Percentiles rank a stretch among this genome's conserved stretches.
Conservation (phyloP, 2,329 filamentous ascomycete species). For the Talaromyces sp. region DNA sequence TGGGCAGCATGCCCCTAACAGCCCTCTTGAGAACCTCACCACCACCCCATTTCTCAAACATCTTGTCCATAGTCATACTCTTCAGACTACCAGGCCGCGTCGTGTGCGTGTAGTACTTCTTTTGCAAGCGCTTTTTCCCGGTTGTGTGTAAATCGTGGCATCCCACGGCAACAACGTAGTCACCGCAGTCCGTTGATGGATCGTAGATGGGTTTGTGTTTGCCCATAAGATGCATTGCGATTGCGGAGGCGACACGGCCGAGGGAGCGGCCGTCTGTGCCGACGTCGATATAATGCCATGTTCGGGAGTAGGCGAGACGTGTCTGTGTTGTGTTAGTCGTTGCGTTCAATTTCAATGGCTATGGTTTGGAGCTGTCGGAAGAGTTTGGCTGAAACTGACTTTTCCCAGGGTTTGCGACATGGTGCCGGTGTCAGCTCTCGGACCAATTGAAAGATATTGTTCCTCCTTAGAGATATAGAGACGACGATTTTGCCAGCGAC, state of each 20-base stretch:
- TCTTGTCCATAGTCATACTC: slow-evolving; percentile 86
- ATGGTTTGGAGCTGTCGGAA: not conserved
- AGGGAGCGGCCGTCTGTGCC: slow-evolving; percentile 69
- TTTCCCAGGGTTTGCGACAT: slow-evolving; percentile 48
- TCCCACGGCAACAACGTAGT: slow-evolving; percentile 93
- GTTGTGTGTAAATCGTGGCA: slow-evolving; percentile 84
- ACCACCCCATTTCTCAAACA: slow-evolving; percentile 92
- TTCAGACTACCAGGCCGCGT: slow-evolving; percentile 84
- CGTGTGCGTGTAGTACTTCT: slow-evolving; percentile 92
- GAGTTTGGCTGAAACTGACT: slow-evolving; percentile 27
- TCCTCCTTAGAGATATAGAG: no score
- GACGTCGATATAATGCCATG: slow-evolving; percentile 89
- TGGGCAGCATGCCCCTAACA: slow-evolving; percentile 94
- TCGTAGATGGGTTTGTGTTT: slow-evolving; percentile 99
- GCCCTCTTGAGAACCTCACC: slow-evolving; percentile 87
- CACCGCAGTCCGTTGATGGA: slow-evolving; percentile 95
- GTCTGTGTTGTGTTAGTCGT: slow-evolving; percentile 56
- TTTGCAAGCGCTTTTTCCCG: slow-evolving; percentile 88
- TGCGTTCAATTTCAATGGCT: not conserved
- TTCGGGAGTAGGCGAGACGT: slow-evolving; percentile 89
- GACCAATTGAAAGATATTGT: slow-evolving; percentile 1
- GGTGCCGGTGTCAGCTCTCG: slow-evolving; percentile 8
- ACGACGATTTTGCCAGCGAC: not conserved
- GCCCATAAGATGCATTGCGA: slow-evolving; percentile 87
- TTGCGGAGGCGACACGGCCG: slow-evolving; percentile 81